Percentiles rank a stretch among this genome's conserved stretches.
phyloP scores from a whole-genome alignment of 352 stramenopile species.

The Phytophthora europaea region DNA sequence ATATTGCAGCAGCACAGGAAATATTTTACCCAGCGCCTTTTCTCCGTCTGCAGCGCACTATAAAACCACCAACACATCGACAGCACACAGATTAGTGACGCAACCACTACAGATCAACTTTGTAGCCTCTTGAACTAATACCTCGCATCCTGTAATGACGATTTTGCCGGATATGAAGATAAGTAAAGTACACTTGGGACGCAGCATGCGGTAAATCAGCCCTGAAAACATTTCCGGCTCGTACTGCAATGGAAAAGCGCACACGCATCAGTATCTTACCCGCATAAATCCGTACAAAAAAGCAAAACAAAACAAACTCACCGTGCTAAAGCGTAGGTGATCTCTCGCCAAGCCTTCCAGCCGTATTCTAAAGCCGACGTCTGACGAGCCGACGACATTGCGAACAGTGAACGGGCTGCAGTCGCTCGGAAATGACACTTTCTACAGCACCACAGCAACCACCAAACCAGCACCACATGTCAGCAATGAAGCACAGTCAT shows the following conservation, averaged over 20 bases:
- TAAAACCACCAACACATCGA: neutral
- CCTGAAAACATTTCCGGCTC: slow-evolving; percentile 99
- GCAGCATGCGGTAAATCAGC: slow-evolving; percentile 98
- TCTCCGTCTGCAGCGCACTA: slow-evolving; percentile 45
- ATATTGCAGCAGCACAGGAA: slow-evolving; percentile 64
- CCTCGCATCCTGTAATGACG: slow-evolving; percentile 95
- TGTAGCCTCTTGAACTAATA: slow-evolving; percentile 14
- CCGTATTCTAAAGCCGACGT: slow-evolving; percentile 90
- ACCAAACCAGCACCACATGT: neutral
- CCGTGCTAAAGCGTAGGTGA: slow-evolving; percentile 75
- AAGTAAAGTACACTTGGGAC: slow-evolving; percentile 98
- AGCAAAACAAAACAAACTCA: slow-evolving; percentile 32
- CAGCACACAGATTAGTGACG: slow-evolving; percentile 10
- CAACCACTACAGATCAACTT: neutral
- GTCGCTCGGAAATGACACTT: slow-evolving; percentile 64
- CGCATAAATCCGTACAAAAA: neutral
- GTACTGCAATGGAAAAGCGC: slow-evolving; percentile 70
- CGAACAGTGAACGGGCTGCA: slow-evolving; percentile 57
- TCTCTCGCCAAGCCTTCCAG: slow-evolving; percentile 75
- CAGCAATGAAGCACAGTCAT: neutral
- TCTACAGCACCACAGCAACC: slow-evolving; percentile 40
- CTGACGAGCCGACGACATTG: slow-evolving; percentile 94
- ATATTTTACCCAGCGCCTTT: slow-evolving; percentile 66
- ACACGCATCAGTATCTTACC: slow-evolving; percentile 5
- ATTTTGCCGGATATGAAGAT: slow-evolving; percentile 99